Percentiles rank a stretch among this genome's conserved stretches.
These are phyloP conservation scores for Cystoisospora suis DNA, from an alignment of 169 alveolate species.

Conservation along the genomic window DNA sequence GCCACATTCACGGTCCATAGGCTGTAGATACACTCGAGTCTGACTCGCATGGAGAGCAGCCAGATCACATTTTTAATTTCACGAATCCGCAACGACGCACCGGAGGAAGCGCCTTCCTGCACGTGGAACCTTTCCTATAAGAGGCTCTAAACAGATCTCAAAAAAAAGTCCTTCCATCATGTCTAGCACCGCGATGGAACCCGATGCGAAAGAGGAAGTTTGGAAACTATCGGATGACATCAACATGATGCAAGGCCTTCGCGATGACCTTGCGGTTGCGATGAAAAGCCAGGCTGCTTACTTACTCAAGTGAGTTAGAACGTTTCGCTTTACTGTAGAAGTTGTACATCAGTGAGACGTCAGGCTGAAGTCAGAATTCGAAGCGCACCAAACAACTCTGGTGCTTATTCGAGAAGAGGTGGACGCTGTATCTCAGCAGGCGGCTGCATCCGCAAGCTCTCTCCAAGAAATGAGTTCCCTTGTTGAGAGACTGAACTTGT, in stretches of 20 bases:
- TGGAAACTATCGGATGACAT: neutral
- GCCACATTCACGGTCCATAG: too few species aligned
- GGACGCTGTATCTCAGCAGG: neutral
- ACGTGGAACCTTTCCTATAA: too few species aligned
- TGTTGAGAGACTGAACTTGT: neutral
- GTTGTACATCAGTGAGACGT: neutral
- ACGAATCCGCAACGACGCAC: too few species aligned
- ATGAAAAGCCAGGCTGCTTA: neutral
- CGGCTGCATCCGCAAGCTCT: neutral
- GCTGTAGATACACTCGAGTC: too few species aligned
- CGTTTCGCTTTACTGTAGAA: neutral
- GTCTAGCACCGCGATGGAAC: too few species aligned
- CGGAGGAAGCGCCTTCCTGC: too few species aligned
- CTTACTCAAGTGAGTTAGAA: neutral
- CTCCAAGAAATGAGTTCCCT: neutral
- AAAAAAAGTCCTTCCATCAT: too few species aligned
- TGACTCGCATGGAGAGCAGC: too few species aligned
- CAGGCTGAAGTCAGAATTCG: neutral
- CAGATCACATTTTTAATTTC: too few species aligned
- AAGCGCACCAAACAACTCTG: neutral
- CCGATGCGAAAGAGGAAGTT: neutral
- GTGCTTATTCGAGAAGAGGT: neutral
- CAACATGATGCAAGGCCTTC: neutral
- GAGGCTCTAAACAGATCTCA: too few species aligned
- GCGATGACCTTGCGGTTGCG: conserved; percentile 15